Evolutionary conservation across 257 asterid genomes (phyloP), one percentile per base, ranked within the genome.

Genomic region (Anisodus tanguticus): DNA sequence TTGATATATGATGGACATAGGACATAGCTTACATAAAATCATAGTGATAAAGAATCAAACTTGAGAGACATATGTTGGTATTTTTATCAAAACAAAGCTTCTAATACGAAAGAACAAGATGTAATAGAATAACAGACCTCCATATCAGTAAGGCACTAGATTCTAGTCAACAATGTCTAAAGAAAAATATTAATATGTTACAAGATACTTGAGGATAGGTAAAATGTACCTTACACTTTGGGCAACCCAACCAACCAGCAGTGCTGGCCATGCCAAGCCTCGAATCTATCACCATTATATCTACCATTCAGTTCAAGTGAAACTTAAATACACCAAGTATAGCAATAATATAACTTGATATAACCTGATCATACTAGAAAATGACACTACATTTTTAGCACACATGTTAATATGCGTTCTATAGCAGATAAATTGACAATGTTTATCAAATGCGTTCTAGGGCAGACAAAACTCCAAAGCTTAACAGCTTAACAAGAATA

Each of bases 161-260:
- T 68, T 15, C 51, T 68, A 68, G 26, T 68, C 22, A 39, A 68
- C 22, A 68, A 68, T 16, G 3, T 68, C 26, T 43, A 43, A 45
- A 71, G 58, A 17, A 43, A 71, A n/a, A 17, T 9, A 71, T 71
- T 2, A 71, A n/a, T 45, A 71, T 71, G 79, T n/a, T 26, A 26
- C 81, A 74, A 3, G 12, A 53, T 51, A 77, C 15, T 77, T 13
- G 47, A 77, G 64, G 4, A 77, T 13, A 53, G 4, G 64, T 26
- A 77, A 77, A 77, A 12, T 35, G 64, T 77, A 77, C 98, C 99
- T 96, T 86, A 97, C 99, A 86, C 99, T 96, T 87, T 96, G 98
- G 86, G 98, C 97, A 87, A 96, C 98, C 98, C 98, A 96, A 89
- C 99, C 99, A 87, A 93, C 86, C 85, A 94, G 92, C 88, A 91